Evolutionary conservation across 805 yeast genomes (phyloP), one percentile per base, ranked within the genome.

Genomic region (Jamesozyma piceae): DNA sequence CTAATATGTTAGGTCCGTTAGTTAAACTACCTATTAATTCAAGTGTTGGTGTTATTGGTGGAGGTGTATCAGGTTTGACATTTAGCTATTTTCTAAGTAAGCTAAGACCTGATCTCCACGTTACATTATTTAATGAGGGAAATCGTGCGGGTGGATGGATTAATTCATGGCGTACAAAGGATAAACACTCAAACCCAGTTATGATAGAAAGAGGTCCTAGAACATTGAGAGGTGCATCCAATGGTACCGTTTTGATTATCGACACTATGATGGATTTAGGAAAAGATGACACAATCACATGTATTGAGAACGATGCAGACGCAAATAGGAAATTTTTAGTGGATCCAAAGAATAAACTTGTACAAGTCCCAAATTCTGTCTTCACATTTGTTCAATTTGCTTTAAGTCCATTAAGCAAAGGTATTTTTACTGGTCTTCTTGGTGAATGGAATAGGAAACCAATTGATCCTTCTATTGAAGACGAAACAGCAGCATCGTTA

Each of bases 151-250:
- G 96, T 13, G 98, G 98, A 0, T 89, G 83, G 74, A 83, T 90
- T 55, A 63, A 72, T 35, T 72, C 87, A 1, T 66, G 73, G 44
- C 50, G 54, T 11, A 58, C 65, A n/a, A 50, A 52, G n/a, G 55
- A 65, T 31, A 38, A 54, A 4, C 52, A 52, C 22, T 66, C 55
- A 11, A 48, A 47, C 32, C 56, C 43, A 11, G 37, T 55, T 6
- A 49, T 60, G 59, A 60, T 86, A 26, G 97, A 92, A 53, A 82
- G 80, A 48, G 98, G 97, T 0, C 97, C 98, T 0, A 67, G 97
- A 39, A 92, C 97, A 0, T 65, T 92, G 35, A 67, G 96, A 46
- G 95, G 95, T 0, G 75, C 75, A 5, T 82, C 87, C 42, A 78
- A 78, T 33, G 97, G 97, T 0, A 77, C 88, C 0, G 64, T 82